phyloP scores from a whole-genome alignment of 148 eudicot genomes.

The Oxyria digyna region DNA sequence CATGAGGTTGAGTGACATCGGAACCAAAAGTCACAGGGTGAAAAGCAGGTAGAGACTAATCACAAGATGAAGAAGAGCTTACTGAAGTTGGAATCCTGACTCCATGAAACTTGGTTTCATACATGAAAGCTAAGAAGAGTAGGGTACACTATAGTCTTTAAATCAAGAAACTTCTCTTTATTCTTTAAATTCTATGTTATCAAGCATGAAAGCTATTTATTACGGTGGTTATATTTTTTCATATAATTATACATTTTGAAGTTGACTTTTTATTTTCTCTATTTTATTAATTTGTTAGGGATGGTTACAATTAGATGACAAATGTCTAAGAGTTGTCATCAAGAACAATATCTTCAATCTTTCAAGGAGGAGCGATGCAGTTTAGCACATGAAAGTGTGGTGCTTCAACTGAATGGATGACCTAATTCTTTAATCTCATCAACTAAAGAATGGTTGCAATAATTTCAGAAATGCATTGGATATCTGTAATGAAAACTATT shows the following conservation, averaged over 20 bases:
- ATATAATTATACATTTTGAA: not conserved
- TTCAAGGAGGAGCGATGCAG: slow-evolving; percentile 18
- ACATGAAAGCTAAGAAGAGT: no score
- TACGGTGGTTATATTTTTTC: no score
- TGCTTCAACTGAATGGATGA: slow-evolving; percentile 13
- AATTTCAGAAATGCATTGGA: slow-evolving; percentile 9
- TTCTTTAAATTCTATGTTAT: no score
- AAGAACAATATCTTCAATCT: slow-evolving; percentile 17
- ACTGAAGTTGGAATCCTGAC: no score
- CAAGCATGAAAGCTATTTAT: no score
- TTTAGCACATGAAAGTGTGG: slow-evolving; percentile 11
- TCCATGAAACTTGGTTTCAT: no score
- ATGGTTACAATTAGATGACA: slow-evolving; percentile 11
- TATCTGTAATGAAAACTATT: slow-evolving; percentile 12
- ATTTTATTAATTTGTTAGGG: not conserved
- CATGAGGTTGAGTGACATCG: slow-evolving; percentile 12
- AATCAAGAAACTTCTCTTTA: no score
- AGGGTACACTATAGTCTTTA: no score
- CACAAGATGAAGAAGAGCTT: no score
- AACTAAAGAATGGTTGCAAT: slow-evolving; percentile 15
- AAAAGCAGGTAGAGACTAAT: no score
- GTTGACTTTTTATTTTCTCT: not conserved
- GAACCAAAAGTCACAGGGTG: slow-evolving; percentile 11
- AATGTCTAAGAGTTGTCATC: slow-evolving; percentile 7
- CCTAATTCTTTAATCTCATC: slow-evolving; percentile 20